Evolutionary conservation across 2,329 filamentous ascomycete species (phyloP), one percentile per base, ranked within the genome.

Genomic region (Botryosphaeria dothidea): DNA sequence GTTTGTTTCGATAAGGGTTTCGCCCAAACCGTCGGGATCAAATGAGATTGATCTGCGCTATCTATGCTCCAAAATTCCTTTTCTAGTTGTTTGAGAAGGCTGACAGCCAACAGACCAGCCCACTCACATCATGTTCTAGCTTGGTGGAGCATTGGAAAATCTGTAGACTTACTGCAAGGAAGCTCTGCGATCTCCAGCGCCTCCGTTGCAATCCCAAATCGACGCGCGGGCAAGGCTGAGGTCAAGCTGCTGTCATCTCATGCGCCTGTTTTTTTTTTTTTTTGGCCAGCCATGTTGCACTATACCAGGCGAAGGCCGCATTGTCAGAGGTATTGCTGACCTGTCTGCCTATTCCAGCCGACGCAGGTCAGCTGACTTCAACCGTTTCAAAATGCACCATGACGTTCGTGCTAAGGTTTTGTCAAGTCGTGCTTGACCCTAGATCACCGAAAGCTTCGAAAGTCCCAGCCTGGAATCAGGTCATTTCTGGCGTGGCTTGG

Each of bases 1-100:
- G 57, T 49, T 48, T 51, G 58, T 62, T 51, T 51, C 43, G 58
- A 62, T 62, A 62, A 62, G 58, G 45, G 41, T 29, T 34, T 45
- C 34, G 41, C 56, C 56, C 56, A 38, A 5, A 13, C 41, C 31
- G 41, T 9, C 27, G 56, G 56, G 56, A 60, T 25, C 56, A 60
- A 60, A 60, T 60, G 41, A 46, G 41, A 60, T 31, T 13, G 38
- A 9, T 9, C 6, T 9, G 27, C 11, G 41, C 56, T 60, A 60
- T 60, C 56, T 58, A 34, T 58, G 56, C 52, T 58, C 56, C 38
- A 43, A 11, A 11, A 45, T 58, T 46, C 11, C 56, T 60, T 60
- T 60, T 60, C 56, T 13, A n/a, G 25, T 38, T 23, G 56, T 60
- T 60, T 46, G 56, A 60, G 56, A 60, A 31, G 54, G 54, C 54